Evolutionary conservation across 1,284 basidiomycete species (phyloP), one percentile per base, ranked within the genome.

Genomic region (Fomes fomentarius): DNA sequence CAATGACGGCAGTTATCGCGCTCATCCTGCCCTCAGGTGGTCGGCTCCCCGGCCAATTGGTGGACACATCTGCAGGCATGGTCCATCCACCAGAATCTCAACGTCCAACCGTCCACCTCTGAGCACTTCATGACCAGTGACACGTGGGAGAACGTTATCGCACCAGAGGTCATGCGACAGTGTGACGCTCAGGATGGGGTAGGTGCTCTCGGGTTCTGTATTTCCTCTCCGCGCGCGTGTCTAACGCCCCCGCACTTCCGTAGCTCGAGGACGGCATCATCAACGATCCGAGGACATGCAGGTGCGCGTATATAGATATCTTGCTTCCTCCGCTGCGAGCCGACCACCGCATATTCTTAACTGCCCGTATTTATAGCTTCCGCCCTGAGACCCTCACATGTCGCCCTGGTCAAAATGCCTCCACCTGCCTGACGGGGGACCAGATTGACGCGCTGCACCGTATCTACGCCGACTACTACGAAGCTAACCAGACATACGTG

Each of bases 101-200:
- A 63, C 51, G 57, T 59, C 12, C 52, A 61, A 35, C 64, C 66
- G 2, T 51, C 52, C 24, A 60, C 48, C 12, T 62, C 62, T 10
- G 50, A 61, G 3, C 53, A 52, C 10, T 66, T 63, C 40, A 67
- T 70, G 28, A 55, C 60, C 4, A 47, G 58, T 8, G 57, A 60
- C 10, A 54, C 58, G 33, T 69, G 66, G 66, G 39, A 25, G 6
- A 44, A 64, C 25, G 52, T 67, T 10, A 63, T 70, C 31, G 62
- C 61, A 33, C 58, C 63, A 3, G 67, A 70, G 44, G 64, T 67
- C 4, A 54, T 70, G 51, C 35, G 57, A 25, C 68, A 70, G 47
- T 72, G 70, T 54, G 70, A 72, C 49, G 57, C 49, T 8, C 51
- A 68, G 5, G 69, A 71, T 51, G 71, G 71, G 19, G 66, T 72